Evolutionary conservation across 192 early-diverging fungal genomes (phyloP).

Genomic region (Umbelopsis ramanniana): DNA sequence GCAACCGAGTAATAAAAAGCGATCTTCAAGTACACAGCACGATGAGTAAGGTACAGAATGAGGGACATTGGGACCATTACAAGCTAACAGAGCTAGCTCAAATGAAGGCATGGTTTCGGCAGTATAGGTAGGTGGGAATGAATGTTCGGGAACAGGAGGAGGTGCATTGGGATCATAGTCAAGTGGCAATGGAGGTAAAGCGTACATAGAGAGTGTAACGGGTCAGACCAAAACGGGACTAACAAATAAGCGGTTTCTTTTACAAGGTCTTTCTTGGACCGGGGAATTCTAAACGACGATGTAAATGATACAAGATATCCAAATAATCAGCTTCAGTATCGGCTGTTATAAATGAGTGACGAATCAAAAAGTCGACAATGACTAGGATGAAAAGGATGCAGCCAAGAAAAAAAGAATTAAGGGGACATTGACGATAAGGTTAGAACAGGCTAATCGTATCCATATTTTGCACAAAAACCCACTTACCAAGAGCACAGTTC

Average conservation of each 20-base stretch:
- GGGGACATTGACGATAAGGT: too few relatives aligned
- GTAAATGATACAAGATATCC: slow-evolving; percentile 67
- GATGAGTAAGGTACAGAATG: slow-evolving; percentile 26
- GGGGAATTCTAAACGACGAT: slow-evolving; percentile 70
- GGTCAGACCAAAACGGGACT: neutral
- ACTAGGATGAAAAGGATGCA: slow-evolving; percentile 32
- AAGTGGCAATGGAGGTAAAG: slow-evolving; percentile 19
- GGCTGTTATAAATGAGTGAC: slow-evolving; percentile 70
- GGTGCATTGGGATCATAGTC: slow-evolving; percentile 10
- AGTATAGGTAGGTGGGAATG: slow-evolving; percentile 4
- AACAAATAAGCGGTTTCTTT: slow-evolving; percentile 11
- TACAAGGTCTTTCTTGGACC: slow-evolving; percentile 46
- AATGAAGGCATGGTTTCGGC: neutral
- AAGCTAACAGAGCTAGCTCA: neutral
- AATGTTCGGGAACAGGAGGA: slow-evolving; percentile 18
- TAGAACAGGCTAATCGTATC: too few relatives aligned
- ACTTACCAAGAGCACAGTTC: slow-evolving; percentile 70
- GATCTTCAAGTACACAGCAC: slow-evolving; percentile 31
- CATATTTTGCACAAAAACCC: neutral
- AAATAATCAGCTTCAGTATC: slow-evolving; percentile 86
- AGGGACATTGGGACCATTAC: neutral
- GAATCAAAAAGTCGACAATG: slow-evolving; percentile 85
- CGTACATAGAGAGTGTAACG: slow-evolving; percentile 19
- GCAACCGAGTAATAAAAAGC: slow-evolving; percentile 36
- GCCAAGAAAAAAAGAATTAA: neutral